Percentiles rank a stretch among this genome's conserved stretches.
Evolutionary conservation across 768 basidiomycete species (phyloP).

Genomic region (Pulveroboletus ravenelii): DNA sequence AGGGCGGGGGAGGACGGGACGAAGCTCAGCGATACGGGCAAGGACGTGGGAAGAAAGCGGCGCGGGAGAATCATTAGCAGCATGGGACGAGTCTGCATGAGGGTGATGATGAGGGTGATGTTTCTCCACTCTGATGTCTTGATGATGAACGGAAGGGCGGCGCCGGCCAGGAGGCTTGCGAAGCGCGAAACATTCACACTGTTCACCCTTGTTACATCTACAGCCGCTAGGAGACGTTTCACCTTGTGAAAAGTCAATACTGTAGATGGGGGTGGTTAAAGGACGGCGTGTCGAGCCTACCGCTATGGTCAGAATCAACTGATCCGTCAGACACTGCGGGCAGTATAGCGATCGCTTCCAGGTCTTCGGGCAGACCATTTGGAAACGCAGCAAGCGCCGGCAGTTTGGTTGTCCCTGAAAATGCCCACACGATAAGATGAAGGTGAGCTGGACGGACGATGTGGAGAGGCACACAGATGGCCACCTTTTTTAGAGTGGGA

Average conservation of each 20-base stretch:
- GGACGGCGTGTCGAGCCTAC: conserved; percentile 52
- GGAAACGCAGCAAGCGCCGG: conserved; percentile 76
- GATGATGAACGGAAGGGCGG: conserved; percentile 27
- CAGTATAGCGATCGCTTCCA: conserved; percentile 47
- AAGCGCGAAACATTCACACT: conserved; percentile 57
- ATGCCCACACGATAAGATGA: conserved; percentile 37
- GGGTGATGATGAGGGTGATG: conserved; percentile 13
- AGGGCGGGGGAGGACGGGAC: conserved; percentile 68
- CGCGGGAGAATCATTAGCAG: conserved; percentile 11
- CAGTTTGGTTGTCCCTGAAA: conserved; percentile 52
- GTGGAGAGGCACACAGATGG: conserved; percentile 17
- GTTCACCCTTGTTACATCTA: conserved; percentile 40
- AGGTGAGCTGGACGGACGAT: conserved; percentile 17
- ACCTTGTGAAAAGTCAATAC: conserved; percentile 47
- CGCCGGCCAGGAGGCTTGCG: conserved; percentile 39
- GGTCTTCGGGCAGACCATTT: conserved; percentile 65
- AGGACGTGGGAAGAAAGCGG: conserved; percentile 46
- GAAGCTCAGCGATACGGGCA: conserved; percentile 58
- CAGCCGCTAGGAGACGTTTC: conserved; percentile 43
- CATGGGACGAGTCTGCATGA: conserved; percentile 16
- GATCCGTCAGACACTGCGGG: conserved; percentile 43
- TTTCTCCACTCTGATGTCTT: conserved; percentile 28
- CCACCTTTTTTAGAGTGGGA: conserved; percentile 60
- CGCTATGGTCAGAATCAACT: conserved; percentile 61
- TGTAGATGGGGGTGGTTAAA: conserved; percentile 34